These are phyloP conservation scores for Irpex lacteus DNA, from an alignment of 1,284 basidiomycete genomes.

Conservation along the genomic window DNA sequence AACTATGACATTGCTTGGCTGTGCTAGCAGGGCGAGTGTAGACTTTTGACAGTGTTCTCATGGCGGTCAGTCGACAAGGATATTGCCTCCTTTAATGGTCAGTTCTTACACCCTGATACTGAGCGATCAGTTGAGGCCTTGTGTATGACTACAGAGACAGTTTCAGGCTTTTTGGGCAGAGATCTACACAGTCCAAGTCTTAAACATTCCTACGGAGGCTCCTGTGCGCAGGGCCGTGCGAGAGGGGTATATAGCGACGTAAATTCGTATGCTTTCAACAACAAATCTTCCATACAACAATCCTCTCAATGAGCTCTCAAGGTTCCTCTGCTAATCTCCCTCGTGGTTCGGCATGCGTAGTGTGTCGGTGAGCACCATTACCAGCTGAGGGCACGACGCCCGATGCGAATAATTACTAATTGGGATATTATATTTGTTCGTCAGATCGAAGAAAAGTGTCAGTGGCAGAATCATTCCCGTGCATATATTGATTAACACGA, in stretches of 20 bases:
- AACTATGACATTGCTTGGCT: neutral
- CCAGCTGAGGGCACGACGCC: neutral
- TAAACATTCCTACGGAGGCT: neutral
- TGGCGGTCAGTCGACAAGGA: no score
- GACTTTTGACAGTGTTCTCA: no score
- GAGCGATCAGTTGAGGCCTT: neutral
- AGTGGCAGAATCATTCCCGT: neutral
- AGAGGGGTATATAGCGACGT: neutral
- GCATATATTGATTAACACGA: neutral
- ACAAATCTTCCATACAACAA: neutral
- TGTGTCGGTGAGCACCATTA: conserved; percentile 11
- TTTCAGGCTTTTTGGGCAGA: neutral
- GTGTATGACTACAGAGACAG: neutral
- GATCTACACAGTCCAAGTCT: neutral
- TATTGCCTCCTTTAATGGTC: neutral
- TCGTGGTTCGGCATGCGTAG: conserved; percentile 17
- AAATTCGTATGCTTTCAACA: neutral
- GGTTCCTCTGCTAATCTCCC: conserved; percentile 9
- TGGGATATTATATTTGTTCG: neutral
- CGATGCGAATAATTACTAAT: no score
- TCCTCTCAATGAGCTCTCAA: conserved; percentile 8
- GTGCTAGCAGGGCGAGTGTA: neutral
- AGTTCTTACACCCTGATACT: neutral
- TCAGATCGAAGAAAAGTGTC: conserved; percentile 16
- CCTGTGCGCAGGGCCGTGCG: neutral